Evolutionary conservation across 371 early-diverging fungal species (phyloP).

Genomic region (Apophysomyces trapeziformis): DNA sequence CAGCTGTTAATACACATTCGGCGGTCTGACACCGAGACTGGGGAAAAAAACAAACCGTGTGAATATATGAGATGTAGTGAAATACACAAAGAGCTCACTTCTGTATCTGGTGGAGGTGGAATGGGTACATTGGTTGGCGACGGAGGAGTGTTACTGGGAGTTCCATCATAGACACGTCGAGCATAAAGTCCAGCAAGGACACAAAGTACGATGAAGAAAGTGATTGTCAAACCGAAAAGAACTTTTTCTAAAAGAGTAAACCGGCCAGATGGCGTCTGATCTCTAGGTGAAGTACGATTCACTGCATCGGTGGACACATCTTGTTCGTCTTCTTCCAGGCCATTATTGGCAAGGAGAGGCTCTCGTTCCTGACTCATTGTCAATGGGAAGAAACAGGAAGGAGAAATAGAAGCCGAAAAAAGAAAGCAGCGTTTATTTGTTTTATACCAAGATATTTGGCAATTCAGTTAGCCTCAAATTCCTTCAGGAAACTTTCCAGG

Average conservation of each 20-base stretch:
- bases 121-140: constrained; percentile 9
- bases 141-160: constrained; percentile 14
- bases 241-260: constrained; percentile 44
- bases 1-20: constrained; percentile 63
- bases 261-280: constrained; percentile 25
- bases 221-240: constrained; percentile 29
- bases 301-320: background rate
- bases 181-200: constrained; percentile 46
- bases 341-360: constrained; percentile 23
- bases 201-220: constrained; percentile 40
- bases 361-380: constrained; percentile 41
- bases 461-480: constrained; percentile 29
- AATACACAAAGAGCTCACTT: background rate
- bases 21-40: constrained; percentile 57
- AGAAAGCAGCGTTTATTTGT: background rate
- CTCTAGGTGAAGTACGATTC: background rate
- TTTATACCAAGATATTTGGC: background rate
- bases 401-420: constrained; percentile 13
- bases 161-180: constrained; percentile 35
- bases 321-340: constrained; percentile 12
- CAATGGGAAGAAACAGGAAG: background rate
- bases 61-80: background rate
- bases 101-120: constrained; percentile 5
- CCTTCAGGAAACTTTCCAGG: constrained; percentile 44
- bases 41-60: constrained; percentile 3